Percentiles rank a stretch among this genome's conserved stretches.
These are phyloP conservation scores for Astraeus odoratus DNA, from an alignment of 768 basidiomycete genomes.

Conservation along the genomic window DNA sequence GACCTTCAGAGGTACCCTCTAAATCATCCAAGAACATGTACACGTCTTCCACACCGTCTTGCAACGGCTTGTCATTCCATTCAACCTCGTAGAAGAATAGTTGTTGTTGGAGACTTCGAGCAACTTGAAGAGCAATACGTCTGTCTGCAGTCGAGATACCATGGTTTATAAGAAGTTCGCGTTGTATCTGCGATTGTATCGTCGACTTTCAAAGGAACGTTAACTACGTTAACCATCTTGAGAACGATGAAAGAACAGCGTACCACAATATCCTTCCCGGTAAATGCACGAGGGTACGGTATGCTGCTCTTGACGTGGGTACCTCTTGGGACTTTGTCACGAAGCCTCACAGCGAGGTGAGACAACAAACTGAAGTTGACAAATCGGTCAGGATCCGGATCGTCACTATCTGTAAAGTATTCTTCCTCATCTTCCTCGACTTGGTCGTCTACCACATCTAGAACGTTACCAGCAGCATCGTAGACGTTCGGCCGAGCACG, in stretches of 20 bases:
- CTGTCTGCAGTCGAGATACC: conserved; percentile 72
- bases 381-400: conserved; percentile 68
- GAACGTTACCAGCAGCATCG: conserved; percentile 11
- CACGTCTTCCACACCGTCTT: conserved; percentile 88
- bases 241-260: conserved; percentile 26
- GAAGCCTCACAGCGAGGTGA: conserved; percentile 82
- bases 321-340: conserved; percentile 83
- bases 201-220: conserved; percentile 51
- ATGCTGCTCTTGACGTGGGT: conserved; percentile 91
- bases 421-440: conserved; percentile 24
- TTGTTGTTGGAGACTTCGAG: conserved; percentile 84
- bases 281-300: conserved; percentile 84
- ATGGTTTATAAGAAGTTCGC: conserved; percentile 72
- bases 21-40: conserved; percentile 88
- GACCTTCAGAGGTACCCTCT: conserved; percentile 54
- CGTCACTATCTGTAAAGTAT: conserved; percentile 40
- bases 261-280: conserved; percentile 91
- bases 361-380: conserved; percentile 85
- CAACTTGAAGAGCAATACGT: conserved; percentile 79
- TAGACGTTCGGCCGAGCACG: conserved; percentile 16
- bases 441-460: conserved; percentile 15
- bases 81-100: conserved; percentile 97
- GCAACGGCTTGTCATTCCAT: conserved; percentile 77
- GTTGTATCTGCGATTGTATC: conserved; percentile 81
- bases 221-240: neutral